A percentile compares a stretch with the other conserved stretches of the same genome.
Evolutionary conservation across 2,329 filamentous ascomycete genomes (phyloP).

Genomic region (Cryphonectria japonica): DNA sequence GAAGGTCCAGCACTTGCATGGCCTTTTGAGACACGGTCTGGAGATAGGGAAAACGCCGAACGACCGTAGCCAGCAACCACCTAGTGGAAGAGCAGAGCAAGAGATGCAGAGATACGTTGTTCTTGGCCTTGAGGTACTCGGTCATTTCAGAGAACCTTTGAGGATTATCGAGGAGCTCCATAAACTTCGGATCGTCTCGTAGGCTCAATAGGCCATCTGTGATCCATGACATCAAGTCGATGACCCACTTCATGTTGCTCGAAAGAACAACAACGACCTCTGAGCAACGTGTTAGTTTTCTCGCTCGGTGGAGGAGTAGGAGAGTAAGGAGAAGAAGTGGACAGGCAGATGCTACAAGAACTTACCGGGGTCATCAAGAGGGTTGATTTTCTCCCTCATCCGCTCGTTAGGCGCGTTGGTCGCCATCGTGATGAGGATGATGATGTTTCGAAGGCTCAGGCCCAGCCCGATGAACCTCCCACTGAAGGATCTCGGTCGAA

Average conservation of each 20-base stretch:
- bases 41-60: slow-evolving; percentile 65
- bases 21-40: slow-evolving; percentile 53
- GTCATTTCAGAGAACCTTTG: slow-evolving; percentile 54
- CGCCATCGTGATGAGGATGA: slow-evolving; percentile 67
- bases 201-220: slow-evolving; percentile 62
- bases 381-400: slow-evolving; percentile 58
- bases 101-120: slow-evolving; percentile 64
- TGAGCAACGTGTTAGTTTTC: slow-evolving; percentile 34
- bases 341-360: neutral
- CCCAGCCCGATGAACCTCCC: slow-evolving; percentile 77
- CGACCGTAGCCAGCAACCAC: slow-evolving; percentile 70
- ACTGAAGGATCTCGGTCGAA: slow-evolving; percentile 63
- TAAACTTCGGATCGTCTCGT: slow-evolving; percentile 55
- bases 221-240: slow-evolving; percentile 70
- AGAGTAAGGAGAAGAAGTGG: neutral
- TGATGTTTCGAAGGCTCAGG: slow-evolving; percentile 74
- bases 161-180: slow-evolving; percentile 50
- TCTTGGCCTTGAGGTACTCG: slow-evolving; percentile 55
- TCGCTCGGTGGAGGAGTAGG: neutral
- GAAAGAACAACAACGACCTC: slow-evolving; percentile 74
- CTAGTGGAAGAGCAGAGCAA: slow-evolving; percentile 76
- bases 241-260: slow-evolving; percentile 77
- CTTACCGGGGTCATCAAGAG: slow-evolving; percentile 66
- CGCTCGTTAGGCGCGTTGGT: slow-evolving; percentile 57
- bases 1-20: slow-evolving; percentile 46